These are phyloP conservation scores for Sugiyamaella smithiae DNA, from an alignment of 805 yeast genomes.

Conservation along the genomic window DNA sequence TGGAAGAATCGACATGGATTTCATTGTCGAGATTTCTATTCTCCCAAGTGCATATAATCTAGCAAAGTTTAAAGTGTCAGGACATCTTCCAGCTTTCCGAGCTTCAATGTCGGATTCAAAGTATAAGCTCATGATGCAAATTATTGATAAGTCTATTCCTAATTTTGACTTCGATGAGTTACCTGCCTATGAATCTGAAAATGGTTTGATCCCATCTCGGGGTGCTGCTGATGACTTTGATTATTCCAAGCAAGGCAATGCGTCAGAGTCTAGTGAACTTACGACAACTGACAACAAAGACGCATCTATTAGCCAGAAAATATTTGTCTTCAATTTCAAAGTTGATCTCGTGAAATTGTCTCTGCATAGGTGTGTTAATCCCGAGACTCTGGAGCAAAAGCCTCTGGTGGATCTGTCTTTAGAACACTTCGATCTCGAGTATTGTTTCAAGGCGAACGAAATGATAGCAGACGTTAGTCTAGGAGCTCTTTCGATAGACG, in stretches of 20 bases:
- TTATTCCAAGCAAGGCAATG: not conserved
- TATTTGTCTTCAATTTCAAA: conserved; percentile 68
- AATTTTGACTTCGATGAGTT: conserved; percentile 37
- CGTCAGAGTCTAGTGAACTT: conserved; percentile 14
- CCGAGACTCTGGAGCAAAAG: conserved; percentile 56
- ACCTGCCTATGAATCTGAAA: conserved; percentile 29
- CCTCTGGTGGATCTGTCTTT: conserved; percentile 72
- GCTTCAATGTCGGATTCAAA: conserved; percentile 84
- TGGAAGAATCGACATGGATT: conserved; percentile 70
- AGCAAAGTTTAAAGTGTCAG: conserved; percentile 70
- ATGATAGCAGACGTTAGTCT: conserved; percentile 66
- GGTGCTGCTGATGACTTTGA: not conserved
- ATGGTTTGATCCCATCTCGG: not conserved
- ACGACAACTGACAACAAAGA: conserved; percentile 14
- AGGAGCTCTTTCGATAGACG: conserved; percentile 67
- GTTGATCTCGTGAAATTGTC: conserved; percentile 63
- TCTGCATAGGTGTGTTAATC: conserved; percentile 64
- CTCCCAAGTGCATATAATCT: conserved; percentile 74
- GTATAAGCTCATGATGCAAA: conserved; percentile 80
- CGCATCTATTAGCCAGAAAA: conserved; percentile 46
- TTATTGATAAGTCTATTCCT: conserved; percentile 71
- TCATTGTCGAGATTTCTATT: conserved; percentile 78
- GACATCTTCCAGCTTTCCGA: conserved; percentile 67
- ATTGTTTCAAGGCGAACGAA: conserved; percentile 55
- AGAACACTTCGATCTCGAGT: conserved; percentile 57